phyloP scores from a whole-genome alignment of 495 filamentous ascomycete species.

The Emericellopsis terricola region DNA sequence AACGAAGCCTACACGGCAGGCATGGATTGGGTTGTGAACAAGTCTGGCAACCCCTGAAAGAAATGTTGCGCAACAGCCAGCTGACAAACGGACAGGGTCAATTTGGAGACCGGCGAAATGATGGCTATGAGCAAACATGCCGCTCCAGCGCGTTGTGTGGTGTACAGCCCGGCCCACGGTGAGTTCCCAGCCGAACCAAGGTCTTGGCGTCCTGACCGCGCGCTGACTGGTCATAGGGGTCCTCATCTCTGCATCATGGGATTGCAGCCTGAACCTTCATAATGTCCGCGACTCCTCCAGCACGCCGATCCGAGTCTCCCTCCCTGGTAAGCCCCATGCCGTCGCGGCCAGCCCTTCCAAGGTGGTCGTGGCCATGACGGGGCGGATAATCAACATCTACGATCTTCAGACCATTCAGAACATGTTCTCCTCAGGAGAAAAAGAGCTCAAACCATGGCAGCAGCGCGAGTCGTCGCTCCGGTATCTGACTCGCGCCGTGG shows the following conservation, averaged over 20 bases:
- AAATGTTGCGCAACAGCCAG: not conserved
- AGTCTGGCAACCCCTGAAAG: conserved; percentile 20
- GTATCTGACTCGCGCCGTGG: conserved; percentile 82
- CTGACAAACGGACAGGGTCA: conserved; percentile 34
- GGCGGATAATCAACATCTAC: conserved; percentile 80
- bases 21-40: conserved; percentile 69
- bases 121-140: conserved; percentile 62
- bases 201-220: too few relatives aligned
- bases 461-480: conserved; percentile 80
- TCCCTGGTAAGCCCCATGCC: conserved; percentile 76
- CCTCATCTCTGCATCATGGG: conserved; percentile 85
- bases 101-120: conserved; percentile 52
- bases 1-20: conserved; percentile 69
- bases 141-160: conserved; percentile 61
- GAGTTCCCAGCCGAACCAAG: too few relatives aligned
- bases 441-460: conserved; percentile 65
- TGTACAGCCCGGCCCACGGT: conserved; percentile 36
- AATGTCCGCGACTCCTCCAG: conserved; percentile 26
- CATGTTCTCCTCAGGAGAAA: conserved; percentile 27
- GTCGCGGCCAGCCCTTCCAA: conserved; percentile 65
- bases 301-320: conserved; percentile 37
- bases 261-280: conserved; percentile 75
- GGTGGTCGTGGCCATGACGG: conserved; percentile 91
- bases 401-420: conserved; percentile 52
- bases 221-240: conserved; percentile 18